These are phyloP conservation scores for Prunus davidiana DNA, from an alignment of 306 rosid species.

Conservation along the genomic window DNA sequence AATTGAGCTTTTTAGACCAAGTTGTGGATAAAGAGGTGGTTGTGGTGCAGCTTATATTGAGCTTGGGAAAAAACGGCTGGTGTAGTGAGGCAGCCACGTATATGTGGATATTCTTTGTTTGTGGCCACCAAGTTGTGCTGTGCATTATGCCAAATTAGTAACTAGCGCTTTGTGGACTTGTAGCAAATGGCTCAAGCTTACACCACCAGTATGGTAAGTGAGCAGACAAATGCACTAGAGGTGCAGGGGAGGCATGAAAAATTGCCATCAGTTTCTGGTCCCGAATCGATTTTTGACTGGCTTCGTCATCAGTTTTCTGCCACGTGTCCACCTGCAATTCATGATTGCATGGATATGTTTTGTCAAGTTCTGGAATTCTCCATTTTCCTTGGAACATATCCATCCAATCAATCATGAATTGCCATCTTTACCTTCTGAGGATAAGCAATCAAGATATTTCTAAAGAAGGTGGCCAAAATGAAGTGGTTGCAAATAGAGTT, in stretches of 20 bases:
- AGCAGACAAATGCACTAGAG: background rate
- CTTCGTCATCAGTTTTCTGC: conserved; percentile 10
- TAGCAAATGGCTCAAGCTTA: too few relatives aligned
- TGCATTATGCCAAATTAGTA: conserved; percentile 6
- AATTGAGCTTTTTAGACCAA: background rate
- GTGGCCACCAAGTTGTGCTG: conserved; percentile 18
- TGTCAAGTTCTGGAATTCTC: conserved; percentile 4
- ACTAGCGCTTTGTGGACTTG: background rate
- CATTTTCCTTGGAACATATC: background rate
- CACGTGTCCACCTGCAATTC: conserved; percentile 8
- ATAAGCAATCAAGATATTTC: background rate
- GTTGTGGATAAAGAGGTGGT: background rate
- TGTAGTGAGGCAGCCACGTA: conserved; percentile 2
- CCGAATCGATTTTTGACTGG: background rate
- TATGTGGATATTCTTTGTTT: conserved; percentile 1
- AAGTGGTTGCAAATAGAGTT: background rate
- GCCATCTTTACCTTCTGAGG: too few relatives aligned
- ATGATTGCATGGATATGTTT: conserved; percentile 3
- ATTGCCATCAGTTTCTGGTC: background rate
- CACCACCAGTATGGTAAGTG: background rate
- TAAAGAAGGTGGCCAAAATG: background rate
- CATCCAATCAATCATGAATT: too few relatives aligned
- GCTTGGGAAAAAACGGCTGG: background rate
- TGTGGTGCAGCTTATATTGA: conserved; percentile 4
- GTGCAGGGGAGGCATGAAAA: background rate